phyloP scores from a whole-genome alignment of 192 early-diverging fungal species.

The Geranomyces michiganensis region DNA sequence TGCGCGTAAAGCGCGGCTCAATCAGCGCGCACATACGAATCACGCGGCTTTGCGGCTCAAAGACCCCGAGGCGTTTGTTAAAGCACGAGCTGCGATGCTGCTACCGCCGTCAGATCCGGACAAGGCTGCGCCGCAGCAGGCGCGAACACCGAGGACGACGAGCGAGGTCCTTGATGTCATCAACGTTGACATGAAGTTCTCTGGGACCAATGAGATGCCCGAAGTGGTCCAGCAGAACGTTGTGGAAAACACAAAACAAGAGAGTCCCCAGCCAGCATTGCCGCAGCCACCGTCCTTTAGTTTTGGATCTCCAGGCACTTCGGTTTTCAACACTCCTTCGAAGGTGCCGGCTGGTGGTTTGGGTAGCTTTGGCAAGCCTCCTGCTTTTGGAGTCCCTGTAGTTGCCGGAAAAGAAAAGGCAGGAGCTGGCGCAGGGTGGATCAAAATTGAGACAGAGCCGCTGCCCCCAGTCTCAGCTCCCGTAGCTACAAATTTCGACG shows the following conservation, averaged over 20 bases:
- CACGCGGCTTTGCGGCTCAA: constrained; percentile 9
- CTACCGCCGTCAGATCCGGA: constrained; percentile 5
- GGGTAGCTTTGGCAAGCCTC: not conserved
- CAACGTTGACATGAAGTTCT: constrained; percentile 16
- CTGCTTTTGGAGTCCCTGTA: too few relatives aligned
- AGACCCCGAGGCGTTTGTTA: constrained; percentile 23
- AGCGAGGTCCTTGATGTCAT: not conserved
- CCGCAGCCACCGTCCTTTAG: not conserved
- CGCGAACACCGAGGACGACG: not conserved
- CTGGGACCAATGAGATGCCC: not conserved
- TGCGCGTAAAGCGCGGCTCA: constrained; percentile 2
- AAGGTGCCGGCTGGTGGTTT: not conserved
- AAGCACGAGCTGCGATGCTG: constrained; percentile 19
- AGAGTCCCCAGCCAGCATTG: not conserved
- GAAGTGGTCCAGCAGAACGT: not conserved
- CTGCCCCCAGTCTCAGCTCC: not conserved
- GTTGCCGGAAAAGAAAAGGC: too few relatives aligned
- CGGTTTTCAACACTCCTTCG: not conserved
- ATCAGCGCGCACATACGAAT: not conserved
- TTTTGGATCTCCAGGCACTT: not conserved
- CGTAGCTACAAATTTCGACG: not conserved
- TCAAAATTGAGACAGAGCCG: not conserved
- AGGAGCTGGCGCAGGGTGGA: not conserved
- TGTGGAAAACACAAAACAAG: not conserved
- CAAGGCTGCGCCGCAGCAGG: not conserved